Conservation (phyloP, 345 rosid species). For the Boechera retrofracta region DNA sequence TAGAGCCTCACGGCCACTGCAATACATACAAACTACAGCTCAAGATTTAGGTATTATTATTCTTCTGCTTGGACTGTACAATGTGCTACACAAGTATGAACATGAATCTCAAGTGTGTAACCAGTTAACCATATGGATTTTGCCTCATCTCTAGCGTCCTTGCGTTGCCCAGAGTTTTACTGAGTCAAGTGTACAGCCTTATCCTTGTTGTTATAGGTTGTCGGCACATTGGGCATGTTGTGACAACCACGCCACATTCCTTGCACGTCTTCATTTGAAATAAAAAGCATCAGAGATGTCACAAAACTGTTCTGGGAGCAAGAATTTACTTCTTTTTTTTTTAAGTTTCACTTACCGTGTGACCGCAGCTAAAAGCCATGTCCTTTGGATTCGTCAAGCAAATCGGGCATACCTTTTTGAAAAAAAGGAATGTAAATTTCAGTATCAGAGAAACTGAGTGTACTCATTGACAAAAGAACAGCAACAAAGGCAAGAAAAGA, state of each 20-base stretch:
- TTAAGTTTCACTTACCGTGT: constrained; percentile 58
- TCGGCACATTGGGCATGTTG: constrained; percentile 82
- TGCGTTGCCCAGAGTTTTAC: background rate
- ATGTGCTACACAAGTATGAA: constrained; percentile 30
- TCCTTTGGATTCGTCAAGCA: constrained; percentile 90
- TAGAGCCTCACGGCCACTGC: background rate
- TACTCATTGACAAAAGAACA: background rate
- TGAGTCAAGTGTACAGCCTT: constrained; percentile 59
- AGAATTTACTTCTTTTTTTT: background rate
- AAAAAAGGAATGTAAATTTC: background rate
- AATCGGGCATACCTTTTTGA: constrained; percentile 82
- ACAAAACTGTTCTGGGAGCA: background rate
- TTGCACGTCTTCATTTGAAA: constrained; percentile 71
- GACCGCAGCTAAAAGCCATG: constrained; percentile 99
- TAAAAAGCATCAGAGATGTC: constrained; percentile 2
- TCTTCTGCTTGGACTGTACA: constrained; percentile 24
- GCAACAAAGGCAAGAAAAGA: background rate
- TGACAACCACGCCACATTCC: constrained; percentile 68
- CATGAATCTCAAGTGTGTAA: constrained; percentile 25
- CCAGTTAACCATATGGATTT: constrained; percentile 12
- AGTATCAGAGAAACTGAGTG: constrained; percentile 6
- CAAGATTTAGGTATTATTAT: constrained; percentile 10
- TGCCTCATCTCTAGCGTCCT: constrained; percentile 10
- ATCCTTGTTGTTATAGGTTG: constrained; percentile 71
- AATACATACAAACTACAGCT: constrained; percentile 8